Evolutionary conservation across 2,329 filamentous ascomycete genomes (phyloP).

Genomic region (Phialophora chinensis): DNA sequence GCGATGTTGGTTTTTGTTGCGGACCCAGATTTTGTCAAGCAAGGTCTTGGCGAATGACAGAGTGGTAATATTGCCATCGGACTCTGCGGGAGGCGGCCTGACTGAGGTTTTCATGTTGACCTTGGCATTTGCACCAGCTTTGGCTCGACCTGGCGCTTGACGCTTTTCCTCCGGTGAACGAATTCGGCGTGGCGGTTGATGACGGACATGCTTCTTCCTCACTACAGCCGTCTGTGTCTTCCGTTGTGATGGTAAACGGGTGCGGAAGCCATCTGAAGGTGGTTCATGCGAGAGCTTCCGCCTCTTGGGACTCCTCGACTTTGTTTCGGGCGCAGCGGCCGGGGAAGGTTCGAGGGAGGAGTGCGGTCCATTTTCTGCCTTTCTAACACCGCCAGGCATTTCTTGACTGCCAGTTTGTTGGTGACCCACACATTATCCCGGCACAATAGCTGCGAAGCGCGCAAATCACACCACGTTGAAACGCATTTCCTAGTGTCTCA

Average conservation of each 20-base stretch:
- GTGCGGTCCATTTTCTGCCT: not conserved
- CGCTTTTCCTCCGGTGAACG: not conserved
- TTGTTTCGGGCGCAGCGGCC: not conserved
- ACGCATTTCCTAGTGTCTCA: not conserved
- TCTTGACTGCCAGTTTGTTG: not conserved
- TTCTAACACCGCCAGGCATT: not conserved
- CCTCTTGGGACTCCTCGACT: conserved; percentile 12
- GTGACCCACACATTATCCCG: not conserved
- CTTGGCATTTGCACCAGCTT: not conserved
- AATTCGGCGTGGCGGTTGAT: conserved; percentile 18
- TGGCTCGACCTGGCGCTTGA: not conserved
- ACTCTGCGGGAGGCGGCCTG: not conserved
- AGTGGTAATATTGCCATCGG: conserved; percentile 3
- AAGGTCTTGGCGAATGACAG: conserved; percentile 19
- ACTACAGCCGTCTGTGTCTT: not conserved
- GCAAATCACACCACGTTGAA: not conserved
- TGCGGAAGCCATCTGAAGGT: not conserved
- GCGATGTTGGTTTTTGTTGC: conserved; percentile 91
- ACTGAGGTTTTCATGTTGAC: not conserved
- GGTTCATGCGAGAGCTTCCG: conserved; percentile 17
- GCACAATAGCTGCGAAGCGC: not conserved
- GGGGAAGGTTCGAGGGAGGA: not conserved
- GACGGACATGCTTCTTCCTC: not conserved
- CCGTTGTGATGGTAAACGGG: not conserved
- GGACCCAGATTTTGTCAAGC: conserved; percentile 44